These are phyloP conservation scores for Blastobotrys serpentis DNA, from an alignment of 1,139 yeast genomes.

Conservation along the genomic window DNA sequence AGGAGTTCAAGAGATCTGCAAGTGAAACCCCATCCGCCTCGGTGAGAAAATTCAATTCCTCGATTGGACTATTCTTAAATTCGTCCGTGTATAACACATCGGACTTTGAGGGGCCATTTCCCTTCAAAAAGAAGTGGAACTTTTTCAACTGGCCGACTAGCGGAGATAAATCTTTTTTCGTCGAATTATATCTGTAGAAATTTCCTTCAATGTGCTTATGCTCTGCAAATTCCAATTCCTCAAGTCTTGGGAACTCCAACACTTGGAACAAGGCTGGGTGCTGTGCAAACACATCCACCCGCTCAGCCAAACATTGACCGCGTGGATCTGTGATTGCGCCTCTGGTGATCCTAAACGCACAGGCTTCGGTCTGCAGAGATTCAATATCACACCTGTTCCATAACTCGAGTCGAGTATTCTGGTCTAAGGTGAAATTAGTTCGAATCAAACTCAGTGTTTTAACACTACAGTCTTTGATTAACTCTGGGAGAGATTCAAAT, in stretches of 20 bases:
- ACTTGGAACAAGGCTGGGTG: slow-evolving; percentile 1
- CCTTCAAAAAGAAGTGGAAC: neutral
- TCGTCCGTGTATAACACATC: neutral
- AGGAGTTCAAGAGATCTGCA: no score
- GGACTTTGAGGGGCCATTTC: neutral
- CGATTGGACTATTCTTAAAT: neutral
- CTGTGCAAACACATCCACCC: neutral
- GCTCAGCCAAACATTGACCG: neutral
- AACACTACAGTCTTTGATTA: neutral
- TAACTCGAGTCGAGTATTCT: neutral
- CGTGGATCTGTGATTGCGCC: neutral
- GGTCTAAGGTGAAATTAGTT: neutral
- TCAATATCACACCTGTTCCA: neutral
- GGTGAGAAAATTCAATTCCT: neutral
- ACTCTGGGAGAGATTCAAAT: neutral
- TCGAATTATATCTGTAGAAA: neutral
- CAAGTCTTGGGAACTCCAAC: neutral
- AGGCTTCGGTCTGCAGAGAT: neutral
- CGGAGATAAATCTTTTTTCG: neutral
- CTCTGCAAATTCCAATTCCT: neutral
- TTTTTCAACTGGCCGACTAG: neutral
- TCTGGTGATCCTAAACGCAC: neutral
- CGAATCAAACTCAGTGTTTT: neutral
- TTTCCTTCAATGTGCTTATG: neutral
- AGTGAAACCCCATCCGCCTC: no score